A percentile compares a stretch with the other conserved stretches of the same genome.
phyloP scores from a whole-genome alignment of 2,329 filamentous ascomycete genomes.

The Sarocladium strictum region DNA sequence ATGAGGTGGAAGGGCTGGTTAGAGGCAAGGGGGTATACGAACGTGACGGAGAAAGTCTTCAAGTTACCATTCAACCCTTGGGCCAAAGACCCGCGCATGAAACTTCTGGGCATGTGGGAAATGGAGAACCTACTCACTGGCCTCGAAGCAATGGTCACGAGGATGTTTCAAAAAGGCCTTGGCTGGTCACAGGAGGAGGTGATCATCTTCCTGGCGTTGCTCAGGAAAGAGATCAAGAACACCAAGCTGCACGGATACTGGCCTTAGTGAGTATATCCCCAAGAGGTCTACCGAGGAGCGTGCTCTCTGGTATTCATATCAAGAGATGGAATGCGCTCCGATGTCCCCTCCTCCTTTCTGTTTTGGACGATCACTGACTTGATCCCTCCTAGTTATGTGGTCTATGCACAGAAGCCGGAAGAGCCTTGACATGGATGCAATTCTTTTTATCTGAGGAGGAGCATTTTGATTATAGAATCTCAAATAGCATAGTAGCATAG shows the following conservation, averaged over 20 bases:
- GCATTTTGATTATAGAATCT: too few species aligned
- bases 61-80: constrained; percentile 43
- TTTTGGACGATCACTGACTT: not conserved
- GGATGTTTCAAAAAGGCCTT: constrained; percentile 22
- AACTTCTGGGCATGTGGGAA: constrained; percentile 36
- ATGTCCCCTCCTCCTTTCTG: not conserved
- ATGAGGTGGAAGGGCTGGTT: constrained; percentile 28
- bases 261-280: not conserved
- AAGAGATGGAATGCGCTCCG: not conserved
- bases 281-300: too few species aligned
- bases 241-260: not conserved
- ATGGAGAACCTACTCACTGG: constrained; percentile 19
- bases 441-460: too few species aligned
- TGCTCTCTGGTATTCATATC: not conserved
- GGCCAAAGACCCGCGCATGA: constrained; percentile 42
- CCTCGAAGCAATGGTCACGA: constrained; percentile 24
- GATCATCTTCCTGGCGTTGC: not conserved
- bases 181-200: not conserved
- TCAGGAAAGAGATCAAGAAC: constrained; percentile 1
- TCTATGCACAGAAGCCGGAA: not conserved
- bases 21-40: constrained; percentile 43
- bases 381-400: not conserved
- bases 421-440: too few species aligned
- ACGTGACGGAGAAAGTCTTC: constrained; percentile 39
- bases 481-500: too few species aligned